These are phyloP conservation scores for Curvularia sp. DNA, from an alignment of 2,329 filamentous ascomycete genomes.

Conservation along the genomic window DNA sequence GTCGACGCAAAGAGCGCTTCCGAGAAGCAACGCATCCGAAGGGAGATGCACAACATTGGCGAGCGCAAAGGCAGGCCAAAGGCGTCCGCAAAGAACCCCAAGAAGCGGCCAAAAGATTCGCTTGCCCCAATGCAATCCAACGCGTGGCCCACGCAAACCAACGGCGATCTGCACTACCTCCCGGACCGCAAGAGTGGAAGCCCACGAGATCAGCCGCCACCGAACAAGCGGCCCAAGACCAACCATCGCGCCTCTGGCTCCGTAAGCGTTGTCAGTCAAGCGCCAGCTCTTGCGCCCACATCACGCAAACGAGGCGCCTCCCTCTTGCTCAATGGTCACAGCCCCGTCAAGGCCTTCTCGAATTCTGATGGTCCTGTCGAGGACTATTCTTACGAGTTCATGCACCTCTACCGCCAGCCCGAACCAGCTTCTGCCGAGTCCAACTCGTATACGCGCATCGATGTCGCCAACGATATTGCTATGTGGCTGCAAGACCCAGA, in stretches of 20 bases:
- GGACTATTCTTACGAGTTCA: conserved; percentile 77
- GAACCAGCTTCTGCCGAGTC: conserved; percentile 64
- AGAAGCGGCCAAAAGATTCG: conserved; percentile 81
- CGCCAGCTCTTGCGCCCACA: conserved; percentile 69
- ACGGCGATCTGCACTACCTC: conserved; percentile 62
- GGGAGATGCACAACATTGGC: conserved; percentile 63
- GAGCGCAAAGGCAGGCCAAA: conserved; percentile 76
- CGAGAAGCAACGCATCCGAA: conserved; percentile 71
- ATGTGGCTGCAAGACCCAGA: conserved; percentile 79
- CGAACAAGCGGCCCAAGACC: conserved; percentile 81
- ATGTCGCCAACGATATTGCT: conserved; percentile 75
- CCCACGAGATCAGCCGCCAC: conserved; percentile 63
- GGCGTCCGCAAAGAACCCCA: conserved; percentile 79
- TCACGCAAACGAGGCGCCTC: conserved; percentile 68
- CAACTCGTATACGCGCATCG: conserved; percentile 80
- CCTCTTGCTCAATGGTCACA: conserved; percentile 68
- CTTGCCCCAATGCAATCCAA: conserved; percentile 68
- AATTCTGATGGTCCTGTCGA: conserved; percentile 71
- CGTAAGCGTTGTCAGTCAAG: conserved; percentile 70
- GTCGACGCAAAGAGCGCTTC: conserved; percentile 78
- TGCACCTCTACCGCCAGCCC: conserved; percentile 74
- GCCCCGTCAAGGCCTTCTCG: conserved; percentile 78
- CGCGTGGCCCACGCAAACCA: conserved; percentile 65
- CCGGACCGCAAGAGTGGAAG: conserved; percentile 59
- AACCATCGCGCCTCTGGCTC: conserved; percentile 81